Evolutionary conservation across 2,329 filamentous ascomycete genomes (phyloP).

Genomic region (Stemphylium lycopersici): DNA sequence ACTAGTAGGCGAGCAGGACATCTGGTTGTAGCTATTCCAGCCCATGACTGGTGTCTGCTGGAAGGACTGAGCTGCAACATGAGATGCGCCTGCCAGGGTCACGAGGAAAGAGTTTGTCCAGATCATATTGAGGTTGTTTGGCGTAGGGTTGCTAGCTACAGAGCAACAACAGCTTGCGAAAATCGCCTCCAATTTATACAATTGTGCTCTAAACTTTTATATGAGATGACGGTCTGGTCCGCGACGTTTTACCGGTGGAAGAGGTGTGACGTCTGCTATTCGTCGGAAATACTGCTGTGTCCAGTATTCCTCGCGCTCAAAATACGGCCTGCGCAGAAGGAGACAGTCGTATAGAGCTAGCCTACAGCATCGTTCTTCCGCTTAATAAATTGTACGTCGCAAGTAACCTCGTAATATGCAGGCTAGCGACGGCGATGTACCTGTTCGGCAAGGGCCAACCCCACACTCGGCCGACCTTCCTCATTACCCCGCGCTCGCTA

Average conservation of each 20-base stretch:
- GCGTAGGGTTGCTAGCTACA: not conserved
- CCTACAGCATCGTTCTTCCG: constrained; percentile 7
- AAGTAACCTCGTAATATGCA: not conserved
- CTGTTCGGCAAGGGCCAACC: not conserved
- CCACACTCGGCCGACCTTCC: constrained; percentile 18
- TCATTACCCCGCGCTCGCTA: constrained; percentile 18
- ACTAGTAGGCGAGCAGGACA: constrained; percentile 22
- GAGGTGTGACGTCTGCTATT: not conserved
- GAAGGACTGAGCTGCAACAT: constrained; percentile 21
- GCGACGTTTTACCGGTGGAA: constrained; percentile 11
- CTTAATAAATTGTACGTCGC: constrained; percentile 2
- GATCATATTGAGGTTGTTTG: not conserved
- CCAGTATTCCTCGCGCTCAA: constrained; percentile 1
- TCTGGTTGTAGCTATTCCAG: constrained; percentile 29
- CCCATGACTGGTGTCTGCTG: constrained; percentile 26
- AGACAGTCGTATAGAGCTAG: not conserved
- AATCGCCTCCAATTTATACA: not conserved
- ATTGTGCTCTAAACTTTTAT: not conserved
- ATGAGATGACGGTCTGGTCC: not conserved
- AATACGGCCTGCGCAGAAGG: not conserved
- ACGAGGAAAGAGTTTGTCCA: constrained; percentile 9
- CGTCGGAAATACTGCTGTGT: constrained; percentile 4
- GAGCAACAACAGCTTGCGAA: not conserved
- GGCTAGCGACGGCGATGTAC: not conserved
- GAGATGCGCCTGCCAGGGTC: constrained; percentile 15